phyloP scores from a whole-genome alignment of 306 rosid species.

The Fagus sylvatica region DNA sequence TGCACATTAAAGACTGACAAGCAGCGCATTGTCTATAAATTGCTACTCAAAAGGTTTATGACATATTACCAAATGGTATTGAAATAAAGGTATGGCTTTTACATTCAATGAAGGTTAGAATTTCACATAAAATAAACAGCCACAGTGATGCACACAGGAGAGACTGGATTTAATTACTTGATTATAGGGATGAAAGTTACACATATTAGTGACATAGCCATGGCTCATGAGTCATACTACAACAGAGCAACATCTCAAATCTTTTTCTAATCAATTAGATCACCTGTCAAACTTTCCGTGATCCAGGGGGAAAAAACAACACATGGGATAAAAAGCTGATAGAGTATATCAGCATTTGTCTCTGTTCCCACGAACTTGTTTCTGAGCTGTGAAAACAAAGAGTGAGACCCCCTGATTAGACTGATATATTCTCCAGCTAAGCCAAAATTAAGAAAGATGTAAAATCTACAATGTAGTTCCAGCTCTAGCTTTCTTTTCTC shows the following conservation, averaged over 20 bases:
- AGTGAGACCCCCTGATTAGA: neutral
- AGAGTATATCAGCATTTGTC: neutral
- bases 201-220: neutral
- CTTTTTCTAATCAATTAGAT: neutral
- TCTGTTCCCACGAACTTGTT: neutral
- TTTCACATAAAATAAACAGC: neutral
- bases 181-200: neutral
- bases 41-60: neutral
- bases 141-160: neutral
- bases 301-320: neutral
- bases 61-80: neutral
- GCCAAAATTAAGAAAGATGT: neutral
- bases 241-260: neutral
- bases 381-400: neutral
- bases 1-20: conserved; percentile 14
- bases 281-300: neutral
- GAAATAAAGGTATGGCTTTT: neutral
- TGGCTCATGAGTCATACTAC: neutral
- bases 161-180: neutral
- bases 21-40: conserved; percentile 22
- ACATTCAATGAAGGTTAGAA: neutral
- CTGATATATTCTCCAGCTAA: neutral
- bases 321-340: neutral
- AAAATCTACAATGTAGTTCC: neutral
- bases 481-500: too few species aligned